A percentile compares a stretch with the other conserved stretches of the same genome.
Conservation (phyloP, 2,329 filamentous ascomycete genomes). For the Zasmidium cellare region DNA sequence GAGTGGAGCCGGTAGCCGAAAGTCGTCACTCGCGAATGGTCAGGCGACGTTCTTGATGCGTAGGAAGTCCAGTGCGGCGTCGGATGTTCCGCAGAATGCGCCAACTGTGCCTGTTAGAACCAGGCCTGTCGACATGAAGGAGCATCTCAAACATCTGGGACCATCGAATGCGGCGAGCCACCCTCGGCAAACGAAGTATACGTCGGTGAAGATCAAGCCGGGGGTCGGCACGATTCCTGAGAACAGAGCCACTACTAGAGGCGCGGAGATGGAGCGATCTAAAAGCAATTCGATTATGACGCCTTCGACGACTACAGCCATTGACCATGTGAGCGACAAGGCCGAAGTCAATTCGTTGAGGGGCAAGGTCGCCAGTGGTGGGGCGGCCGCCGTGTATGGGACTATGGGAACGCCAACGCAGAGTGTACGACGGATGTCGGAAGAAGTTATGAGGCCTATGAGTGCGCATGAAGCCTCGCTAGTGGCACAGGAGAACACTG, state of each 20-base stretch:
- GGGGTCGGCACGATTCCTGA: conserved; percentile 48
- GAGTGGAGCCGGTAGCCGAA: conserved; percentile 21
- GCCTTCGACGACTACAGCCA: conserved; percentile 6
- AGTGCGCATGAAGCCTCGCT: conserved; percentile 25
- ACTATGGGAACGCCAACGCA: conserved; percentile 33
- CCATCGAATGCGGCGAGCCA: conserved; percentile 63
- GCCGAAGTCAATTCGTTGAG: conserved; percentile 12
- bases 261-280: conserved; percentile 2
- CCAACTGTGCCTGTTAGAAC: conserved; percentile 45
- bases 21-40: conserved; percentile 38
- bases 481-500: conserved; percentile 18
- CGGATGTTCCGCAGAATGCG: conserved; percentile 28
- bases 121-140: conserved; percentile 55
- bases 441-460: conserved; percentile 16
- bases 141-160: conserved; percentile 64
- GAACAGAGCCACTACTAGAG: conserved; percentile 27
- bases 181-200: conserved; percentile 62
- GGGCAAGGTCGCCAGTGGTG: conserved; percentile 59
- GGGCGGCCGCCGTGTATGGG: conserved; percentile 59
- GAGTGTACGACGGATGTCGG: conserved; percentile 14
- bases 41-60: conserved; percentile 45
- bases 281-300: background rate
- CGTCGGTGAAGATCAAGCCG: conserved; percentile 66
- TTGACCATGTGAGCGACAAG: conserved; percentile 12
- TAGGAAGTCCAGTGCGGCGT: conserved; percentile 46